Conservation (phyloP, 352 stramenopile species). For the Pythium chondricola region DNA sequence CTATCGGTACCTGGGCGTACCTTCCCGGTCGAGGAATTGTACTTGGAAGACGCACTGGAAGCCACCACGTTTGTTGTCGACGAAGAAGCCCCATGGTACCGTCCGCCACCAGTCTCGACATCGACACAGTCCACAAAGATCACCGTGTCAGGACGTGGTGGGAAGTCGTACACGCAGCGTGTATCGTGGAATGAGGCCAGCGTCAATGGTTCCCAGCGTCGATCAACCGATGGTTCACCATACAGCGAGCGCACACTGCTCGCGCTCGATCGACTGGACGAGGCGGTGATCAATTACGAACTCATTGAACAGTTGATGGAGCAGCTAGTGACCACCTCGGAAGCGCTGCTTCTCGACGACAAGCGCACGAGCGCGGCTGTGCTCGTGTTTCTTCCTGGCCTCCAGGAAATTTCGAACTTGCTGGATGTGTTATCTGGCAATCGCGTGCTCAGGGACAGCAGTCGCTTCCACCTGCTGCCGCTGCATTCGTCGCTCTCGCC, state of each 20-base stretch:
- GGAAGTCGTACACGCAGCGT: conserved; percentile 53
- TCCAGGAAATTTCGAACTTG: conserved; percentile 91
- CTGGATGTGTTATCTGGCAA: conserved; percentile 62
- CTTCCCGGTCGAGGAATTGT: conserved; percentile 95
- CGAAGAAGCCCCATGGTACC: conserved; percentile 49
- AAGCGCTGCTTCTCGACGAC: conserved; percentile 15
- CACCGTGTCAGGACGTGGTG: conserved; percentile 54
- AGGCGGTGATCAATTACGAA: conserved; percentile 93
- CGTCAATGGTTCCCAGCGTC: conserved; percentile 1
- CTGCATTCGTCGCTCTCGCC: conserved; percentile 93
- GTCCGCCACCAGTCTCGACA: conserved; percentile 12
- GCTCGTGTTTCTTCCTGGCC: conserved; percentile 94
- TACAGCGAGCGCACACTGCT: conserved; percentile 88
- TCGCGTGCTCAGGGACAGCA: conserved; percentile 40
- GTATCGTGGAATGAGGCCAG: conserved; percentile 40
- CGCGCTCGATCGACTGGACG: conserved; percentile 79
- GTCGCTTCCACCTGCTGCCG: conserved; percentile 72
- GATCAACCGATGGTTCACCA: conserved; percentile 35
- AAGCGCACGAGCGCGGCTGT: conserved; percentile 67
- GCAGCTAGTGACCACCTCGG: conserved; percentile 58
- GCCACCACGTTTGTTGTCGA: conserved; percentile 82
- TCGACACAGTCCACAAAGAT: conserved; percentile 38
- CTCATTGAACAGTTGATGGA: conserved; percentile 88
- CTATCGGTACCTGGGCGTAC: conserved; percentile 91
- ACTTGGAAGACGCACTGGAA: conserved; percentile 93